phyloP scores from a whole-genome alignment of 257 asterid genomes.

The Agastache rugosa region DNA sequence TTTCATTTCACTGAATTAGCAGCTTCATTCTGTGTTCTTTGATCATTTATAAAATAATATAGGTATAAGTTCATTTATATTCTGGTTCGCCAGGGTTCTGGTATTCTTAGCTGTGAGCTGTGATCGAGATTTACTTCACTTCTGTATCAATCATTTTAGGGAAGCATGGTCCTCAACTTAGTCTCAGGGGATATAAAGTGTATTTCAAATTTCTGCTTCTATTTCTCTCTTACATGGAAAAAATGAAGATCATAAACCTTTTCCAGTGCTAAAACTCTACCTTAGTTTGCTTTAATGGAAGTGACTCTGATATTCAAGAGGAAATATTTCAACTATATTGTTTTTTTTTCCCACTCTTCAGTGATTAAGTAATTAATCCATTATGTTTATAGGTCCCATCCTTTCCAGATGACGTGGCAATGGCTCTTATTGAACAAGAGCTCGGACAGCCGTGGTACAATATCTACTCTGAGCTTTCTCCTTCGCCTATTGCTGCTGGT shows the following conservation, averaged over 20 bases:
- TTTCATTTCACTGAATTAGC: background rate
- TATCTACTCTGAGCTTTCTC: conserved; percentile 87
- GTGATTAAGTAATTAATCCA: conserved; percentile 27
- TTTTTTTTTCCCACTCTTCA: conserved; percentile 6
- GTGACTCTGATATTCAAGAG: no score
- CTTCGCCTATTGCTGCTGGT: conserved; percentile 99
- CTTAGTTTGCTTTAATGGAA: no score
- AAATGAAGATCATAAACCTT: conserved; percentile 4
- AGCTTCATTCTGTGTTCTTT: conserved; percentile 7
- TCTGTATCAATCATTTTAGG: background rate
- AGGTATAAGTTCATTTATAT: background rate
- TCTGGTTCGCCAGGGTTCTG: background rate
- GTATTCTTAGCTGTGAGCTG: background rate
- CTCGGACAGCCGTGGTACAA: conserved; percentile 94
- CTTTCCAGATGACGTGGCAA: conserved; percentile 96
- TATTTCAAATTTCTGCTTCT: background rate
- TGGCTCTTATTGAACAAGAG: conserved; percentile 98
- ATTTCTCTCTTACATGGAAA: conserved; percentile 2
- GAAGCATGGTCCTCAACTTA: conserved; percentile 13
- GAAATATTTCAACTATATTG: no score
- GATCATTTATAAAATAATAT: conserved; percentile 6
- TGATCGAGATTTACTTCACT: background rate
- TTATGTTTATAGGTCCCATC: conserved; percentile 81
- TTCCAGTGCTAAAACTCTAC: no score
- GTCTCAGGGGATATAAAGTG: conserved; percentile 2